Base-by-base conservation (phyloP, 306 rosid species). In the Biancaea sappan region DNA sequence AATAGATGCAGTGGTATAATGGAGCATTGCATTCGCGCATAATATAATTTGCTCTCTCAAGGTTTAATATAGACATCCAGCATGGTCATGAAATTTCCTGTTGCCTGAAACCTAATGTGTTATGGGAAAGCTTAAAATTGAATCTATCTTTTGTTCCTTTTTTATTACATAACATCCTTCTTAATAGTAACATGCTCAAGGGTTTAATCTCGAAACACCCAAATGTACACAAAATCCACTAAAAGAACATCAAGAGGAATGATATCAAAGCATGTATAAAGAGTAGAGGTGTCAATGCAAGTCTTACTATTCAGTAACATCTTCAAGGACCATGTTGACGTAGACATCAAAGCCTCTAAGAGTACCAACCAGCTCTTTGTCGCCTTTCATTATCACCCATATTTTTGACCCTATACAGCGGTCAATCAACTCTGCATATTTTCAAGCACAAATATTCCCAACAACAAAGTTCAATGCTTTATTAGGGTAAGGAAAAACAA, bases 321-420 rank as follows among this genome's bases (percentile, higher is more conserved):
- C 98, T 87, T 91, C 97, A 58, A 94, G 98, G 69, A 94, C 98
- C 98, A 94, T 91, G 83, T 94, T 94, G 75, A 94, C 97, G 67
- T 94, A 91, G 31, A 94, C 97, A 86, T 94, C 98, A 77, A 94
- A 94, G 8, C 98, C 98, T 69, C 84, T 87, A 26, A 91, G 96
- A 72, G 94, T 94, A 19, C 98, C 98, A 26, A 94, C 98, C 18
- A 94, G 97, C 85, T 94, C 98, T 86, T 94, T 94, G 88, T 94
- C 98, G 8, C 97, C 97, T 80, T 94, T 94, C 98, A 94, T 94
- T 73, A 94, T 91, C 72, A 94, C 98, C 98, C 98, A 94, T 48
- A 94, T 91, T 79, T 94, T 94, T 1, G 98, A 94, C 63, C 98
- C 98, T 15, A 94, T 94, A 82, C 98, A 94, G 22, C 98, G 88